These are phyloP conservation scores for Sugiyamaella valdiviana DNA, from an alignment of 805 yeast genomes.

Conservation along the genomic window DNA sequence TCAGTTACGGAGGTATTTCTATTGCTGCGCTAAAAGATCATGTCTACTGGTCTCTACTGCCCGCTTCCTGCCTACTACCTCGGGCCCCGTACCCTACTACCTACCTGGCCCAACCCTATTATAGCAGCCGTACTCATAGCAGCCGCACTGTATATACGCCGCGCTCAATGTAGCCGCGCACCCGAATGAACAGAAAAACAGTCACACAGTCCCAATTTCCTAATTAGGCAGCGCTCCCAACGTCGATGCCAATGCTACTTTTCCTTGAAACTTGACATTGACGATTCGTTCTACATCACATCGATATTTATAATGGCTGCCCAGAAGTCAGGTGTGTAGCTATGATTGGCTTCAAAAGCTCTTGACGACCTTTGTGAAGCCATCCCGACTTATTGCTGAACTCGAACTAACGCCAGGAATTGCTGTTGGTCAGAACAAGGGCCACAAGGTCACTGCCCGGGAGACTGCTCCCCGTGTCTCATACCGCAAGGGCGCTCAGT, in stretches of 20 bases:
- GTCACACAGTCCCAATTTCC: slow-evolving; percentile 3
- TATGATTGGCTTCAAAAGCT: not conserved
- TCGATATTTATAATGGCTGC: slow-evolving; percentile 20
- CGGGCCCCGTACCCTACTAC: not conserved
- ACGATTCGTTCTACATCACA: slow-evolving; percentile 4
- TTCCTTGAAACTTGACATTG: slow-evolving; percentile 2
- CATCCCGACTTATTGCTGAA: not conserved
- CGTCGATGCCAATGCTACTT: slow-evolving; percentile 3
- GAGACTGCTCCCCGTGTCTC: slow-evolving; percentile 84
- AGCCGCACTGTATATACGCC: not conserved
- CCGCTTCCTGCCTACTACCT: too few relatives aligned
- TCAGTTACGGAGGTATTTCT: too few relatives aligned
- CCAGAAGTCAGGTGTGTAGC: slow-evolving; percentile 24
- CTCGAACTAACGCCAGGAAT: slow-evolving; percentile 52
- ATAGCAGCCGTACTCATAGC: too few relatives aligned
- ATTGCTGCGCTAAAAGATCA: too few relatives aligned
- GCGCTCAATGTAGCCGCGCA: not conserved
- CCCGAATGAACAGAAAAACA: not conserved
- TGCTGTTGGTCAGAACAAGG: slow-evolving; percentile 99
- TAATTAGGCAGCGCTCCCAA: not conserved
- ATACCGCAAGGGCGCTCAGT: slow-evolving; percentile 92
- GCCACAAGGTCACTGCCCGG: slow-evolving; percentile 89
- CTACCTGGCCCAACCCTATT: not conserved
- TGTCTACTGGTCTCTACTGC: too few relatives aligned
- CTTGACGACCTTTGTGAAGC: not conserved